These are phyloP conservation scores for Colletotrichum cordylinicola DNA, from an alignment of 2,329 filamentous ascomycete genomes.

Conservation along the genomic window DNA sequence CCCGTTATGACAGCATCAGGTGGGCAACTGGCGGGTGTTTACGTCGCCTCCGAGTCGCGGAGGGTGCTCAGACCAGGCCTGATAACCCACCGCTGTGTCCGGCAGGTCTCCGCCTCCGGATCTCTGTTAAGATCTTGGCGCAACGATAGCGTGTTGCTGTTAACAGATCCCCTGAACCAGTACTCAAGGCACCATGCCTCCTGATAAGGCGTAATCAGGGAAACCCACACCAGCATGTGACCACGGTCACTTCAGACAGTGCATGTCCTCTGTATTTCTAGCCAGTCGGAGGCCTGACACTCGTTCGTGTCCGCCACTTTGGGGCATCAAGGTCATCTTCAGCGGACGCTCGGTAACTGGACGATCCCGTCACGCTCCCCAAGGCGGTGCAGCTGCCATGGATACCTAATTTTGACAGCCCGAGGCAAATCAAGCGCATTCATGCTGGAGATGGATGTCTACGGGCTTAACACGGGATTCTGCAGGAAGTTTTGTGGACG, in stretches of 20 bases:
- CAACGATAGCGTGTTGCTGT: accelerated
- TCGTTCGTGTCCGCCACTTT: conserved; percentile 4
- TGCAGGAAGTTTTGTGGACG: neutral
- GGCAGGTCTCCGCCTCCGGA: neutral
- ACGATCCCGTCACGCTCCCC: neutral
- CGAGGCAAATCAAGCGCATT: neutral
- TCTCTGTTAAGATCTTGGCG: neutral
- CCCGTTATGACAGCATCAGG: conserved; percentile 22
- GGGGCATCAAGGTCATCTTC: neutral
- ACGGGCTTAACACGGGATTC: neutral
- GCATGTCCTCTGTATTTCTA: conserved; percentile 6
- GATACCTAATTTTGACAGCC: neutral
- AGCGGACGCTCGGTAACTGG: conserved; percentile 11
- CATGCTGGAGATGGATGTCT: neutral
- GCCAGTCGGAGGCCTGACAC: conserved; percentile 6
- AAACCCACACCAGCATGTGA: conserved; percentile 14
- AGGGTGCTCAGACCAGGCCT: conserved; percentile 4
- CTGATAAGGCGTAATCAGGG: conserved; percentile 12
- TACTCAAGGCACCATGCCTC: neutral
- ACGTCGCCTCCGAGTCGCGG: conserved; percentile 18
- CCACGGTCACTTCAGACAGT: neutral
- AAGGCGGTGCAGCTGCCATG: neutral
- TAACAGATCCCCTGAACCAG: neutral
- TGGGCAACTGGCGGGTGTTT: conserved; percentile 10
- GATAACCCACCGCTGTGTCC: neutral